Evolutionary conservation across 1,139 yeast genomes (phyloP).

Genomic region (Suhomyces taliae): DNA sequence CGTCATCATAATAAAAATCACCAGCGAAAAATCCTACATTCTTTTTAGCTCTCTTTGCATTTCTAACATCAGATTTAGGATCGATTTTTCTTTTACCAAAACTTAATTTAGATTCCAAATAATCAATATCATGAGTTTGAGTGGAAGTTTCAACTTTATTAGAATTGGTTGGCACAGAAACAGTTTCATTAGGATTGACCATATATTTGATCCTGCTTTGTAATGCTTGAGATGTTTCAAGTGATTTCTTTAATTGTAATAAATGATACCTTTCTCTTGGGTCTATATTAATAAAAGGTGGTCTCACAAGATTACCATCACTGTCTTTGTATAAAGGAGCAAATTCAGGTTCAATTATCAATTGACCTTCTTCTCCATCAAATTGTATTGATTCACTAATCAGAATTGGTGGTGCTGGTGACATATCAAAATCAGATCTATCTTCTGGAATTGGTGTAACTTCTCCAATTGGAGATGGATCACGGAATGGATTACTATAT

Average conservation of each 20-base stretch:
- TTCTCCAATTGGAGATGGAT: slow-evolving; percentile 13
- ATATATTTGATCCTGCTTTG: slow-evolving; percentile 38
- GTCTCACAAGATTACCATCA: slow-evolving; percentile 42
- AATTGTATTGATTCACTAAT: neutral
- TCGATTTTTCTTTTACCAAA: slow-evolving; percentile 11
- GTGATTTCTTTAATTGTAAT: slow-evolving; percentile 39
- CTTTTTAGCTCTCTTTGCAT: slow-evolving; percentile 19
- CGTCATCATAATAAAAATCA: slow-evolving; percentile 38
- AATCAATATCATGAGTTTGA: slow-evolving; percentile 40
- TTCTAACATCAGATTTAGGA: slow-evolving; percentile 1
- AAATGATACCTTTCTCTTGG: slow-evolving; percentile 47
- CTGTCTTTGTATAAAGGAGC: slow-evolving; percentile 38
- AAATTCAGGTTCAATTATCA: slow-evolving; percentile 28
- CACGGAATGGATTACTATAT: slow-evolving; percentile 3
- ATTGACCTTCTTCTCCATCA: slow-evolving; percentile 6
- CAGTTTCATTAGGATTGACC: slow-evolving; percentile 44
- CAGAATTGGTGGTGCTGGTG: neutral
- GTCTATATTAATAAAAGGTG: slow-evolving; percentile 48
- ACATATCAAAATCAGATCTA: neutral
- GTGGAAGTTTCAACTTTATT: slow-evolving; percentile 42
- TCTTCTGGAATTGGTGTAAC: slow-evolving; percentile 4
- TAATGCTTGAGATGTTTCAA: slow-evolving; percentile 37
- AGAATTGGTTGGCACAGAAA: slow-evolving; percentile 13
- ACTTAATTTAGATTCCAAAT: slow-evolving; percentile 28
- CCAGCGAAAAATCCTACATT: slow-evolving; percentile 33